phyloP scores from a whole-genome alignment of 208 protist genomes.

The Crithidia acanthocephali region DNA sequence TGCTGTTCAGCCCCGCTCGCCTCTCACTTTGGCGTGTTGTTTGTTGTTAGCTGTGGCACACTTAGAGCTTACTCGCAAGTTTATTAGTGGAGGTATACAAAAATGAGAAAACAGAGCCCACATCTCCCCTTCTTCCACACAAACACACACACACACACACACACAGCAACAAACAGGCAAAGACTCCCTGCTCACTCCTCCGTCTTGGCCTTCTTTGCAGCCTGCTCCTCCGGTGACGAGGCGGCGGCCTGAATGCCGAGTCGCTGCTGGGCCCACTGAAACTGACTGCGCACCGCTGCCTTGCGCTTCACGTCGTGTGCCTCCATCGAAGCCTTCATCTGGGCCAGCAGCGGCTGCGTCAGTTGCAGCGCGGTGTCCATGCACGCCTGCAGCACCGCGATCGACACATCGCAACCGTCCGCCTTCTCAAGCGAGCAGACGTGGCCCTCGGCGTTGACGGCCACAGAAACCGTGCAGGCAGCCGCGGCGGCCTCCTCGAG shows the following conservation, averaged over 20 bases:
- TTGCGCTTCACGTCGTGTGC: constrained; percentile 64
- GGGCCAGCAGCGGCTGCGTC: constrained; percentile 46
- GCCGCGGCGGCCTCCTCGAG: constrained; percentile 69
- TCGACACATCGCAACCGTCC: constrained; percentile 69
- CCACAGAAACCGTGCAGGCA: constrained; percentile 63
- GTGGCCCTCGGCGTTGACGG: constrained; percentile 84
- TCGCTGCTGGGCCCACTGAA: constrained; percentile 88
- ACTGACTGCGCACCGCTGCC: constrained; percentile 66
- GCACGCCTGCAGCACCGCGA: constrained; percentile 50
- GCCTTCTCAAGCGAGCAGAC: constrained; percentile 84
- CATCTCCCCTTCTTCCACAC: neutral
- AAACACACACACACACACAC: constrained; percentile 6
- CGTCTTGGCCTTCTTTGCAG: constrained; percentile 31
- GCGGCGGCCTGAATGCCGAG: constrained; percentile 50
- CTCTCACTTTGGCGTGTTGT: too few relatives aligned
- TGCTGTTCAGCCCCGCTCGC: too few relatives aligned
- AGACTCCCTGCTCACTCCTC: constrained; percentile 27
- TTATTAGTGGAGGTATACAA: neutral
- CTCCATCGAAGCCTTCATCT: constrained; percentile 72
- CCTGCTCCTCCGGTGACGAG: constrained; percentile 10
- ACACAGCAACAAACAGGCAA: neutral
- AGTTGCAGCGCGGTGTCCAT: constrained; percentile 54
- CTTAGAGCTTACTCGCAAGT: neutral
- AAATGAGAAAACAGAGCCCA: too few relatives aligned
- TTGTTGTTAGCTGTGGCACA: neutral